These are phyloP conservation scores for Croton laevigatus DNA, from an alignment of 441 rosid species.

Conservation along the genomic window DNA sequence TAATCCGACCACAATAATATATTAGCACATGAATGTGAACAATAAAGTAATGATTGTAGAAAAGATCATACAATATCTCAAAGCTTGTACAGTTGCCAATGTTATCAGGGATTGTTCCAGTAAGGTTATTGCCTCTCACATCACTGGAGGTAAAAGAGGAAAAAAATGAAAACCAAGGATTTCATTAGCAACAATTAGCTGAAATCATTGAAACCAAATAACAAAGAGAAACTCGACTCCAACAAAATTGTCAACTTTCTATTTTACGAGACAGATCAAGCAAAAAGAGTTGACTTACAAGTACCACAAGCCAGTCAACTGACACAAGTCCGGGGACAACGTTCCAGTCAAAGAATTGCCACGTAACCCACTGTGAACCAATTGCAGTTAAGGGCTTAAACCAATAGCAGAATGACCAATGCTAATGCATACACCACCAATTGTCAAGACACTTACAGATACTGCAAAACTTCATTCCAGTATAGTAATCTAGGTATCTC, in stretches of 20 bases:
- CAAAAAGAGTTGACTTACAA: constrained; percentile 54
- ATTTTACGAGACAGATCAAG: too few relatives aligned
- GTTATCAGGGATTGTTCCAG: constrained; percentile 75
- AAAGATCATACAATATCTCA: constrained; percentile 65
- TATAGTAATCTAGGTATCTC: constrained; percentile 85
- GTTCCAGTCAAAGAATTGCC: constrained; percentile 77
- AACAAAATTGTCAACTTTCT: neutral
- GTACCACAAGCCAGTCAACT: constrained; percentile 90
- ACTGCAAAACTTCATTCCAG: constrained; percentile 95
- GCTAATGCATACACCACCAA: neutral
- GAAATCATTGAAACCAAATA: neutral
- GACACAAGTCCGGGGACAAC: constrained; percentile 86
- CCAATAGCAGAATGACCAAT: neutral
- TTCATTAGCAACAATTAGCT: neutral
- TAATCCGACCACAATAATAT: neutral
- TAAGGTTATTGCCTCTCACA: constrained; percentile 82
- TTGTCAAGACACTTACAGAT: constrained; percentile 52
- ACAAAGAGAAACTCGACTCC: neutral
- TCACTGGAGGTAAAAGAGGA: constrained; percentile 56
- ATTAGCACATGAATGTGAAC: neutral
- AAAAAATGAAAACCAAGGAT: neutral
- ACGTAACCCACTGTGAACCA: constrained; percentile 62
- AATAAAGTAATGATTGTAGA: neutral
- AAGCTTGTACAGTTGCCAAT: constrained; percentile 95
- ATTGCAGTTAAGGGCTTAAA: neutral